A percentile compares a stretch with the other conserved stretches of the same genome.
These are phyloP conservation scores for Floccularia luteovirens DNA, from an alignment of 768 basidiomycete species.

Conservation along the genomic window DNA sequence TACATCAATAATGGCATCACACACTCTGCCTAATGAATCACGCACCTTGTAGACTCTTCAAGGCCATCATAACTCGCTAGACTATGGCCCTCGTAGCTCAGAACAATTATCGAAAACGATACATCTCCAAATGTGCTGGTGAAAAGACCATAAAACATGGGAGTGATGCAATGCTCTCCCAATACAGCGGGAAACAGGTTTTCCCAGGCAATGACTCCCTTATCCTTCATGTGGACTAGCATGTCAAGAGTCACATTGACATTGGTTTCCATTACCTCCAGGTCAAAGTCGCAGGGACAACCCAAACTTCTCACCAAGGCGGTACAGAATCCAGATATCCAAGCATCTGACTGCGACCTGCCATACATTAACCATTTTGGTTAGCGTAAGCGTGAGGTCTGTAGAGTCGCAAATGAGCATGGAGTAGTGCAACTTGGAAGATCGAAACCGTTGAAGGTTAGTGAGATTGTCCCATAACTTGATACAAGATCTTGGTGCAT, in stretches of 20 bases:
- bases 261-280: background rate
- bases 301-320: background rate
- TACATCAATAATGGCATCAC: background rate
- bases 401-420: background rate
- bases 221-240: background rate
- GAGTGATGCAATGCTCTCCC: background rate
- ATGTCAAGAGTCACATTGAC: background rate
- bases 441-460: background rate
- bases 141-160: background rate
- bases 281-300: background rate
- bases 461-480: slow-evolving; percentile 10
- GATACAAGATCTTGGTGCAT: slow-evolving; percentile 5
- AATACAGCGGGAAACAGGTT: background rate
- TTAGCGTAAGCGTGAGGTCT: background rate
- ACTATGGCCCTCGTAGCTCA: background rate
- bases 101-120: background rate
- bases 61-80: background rate
- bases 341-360: background rate
- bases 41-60: background rate
- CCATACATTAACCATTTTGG: background rate
- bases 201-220: background rate
- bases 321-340: background rate
- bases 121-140: background rate
- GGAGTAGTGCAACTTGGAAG: too few species aligned
- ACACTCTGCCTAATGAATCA: background rate